Evolutionary conservation across 2,329 filamentous ascomycete species (phyloP).

Genomic region (Karstenula rhodostoma): DNA sequence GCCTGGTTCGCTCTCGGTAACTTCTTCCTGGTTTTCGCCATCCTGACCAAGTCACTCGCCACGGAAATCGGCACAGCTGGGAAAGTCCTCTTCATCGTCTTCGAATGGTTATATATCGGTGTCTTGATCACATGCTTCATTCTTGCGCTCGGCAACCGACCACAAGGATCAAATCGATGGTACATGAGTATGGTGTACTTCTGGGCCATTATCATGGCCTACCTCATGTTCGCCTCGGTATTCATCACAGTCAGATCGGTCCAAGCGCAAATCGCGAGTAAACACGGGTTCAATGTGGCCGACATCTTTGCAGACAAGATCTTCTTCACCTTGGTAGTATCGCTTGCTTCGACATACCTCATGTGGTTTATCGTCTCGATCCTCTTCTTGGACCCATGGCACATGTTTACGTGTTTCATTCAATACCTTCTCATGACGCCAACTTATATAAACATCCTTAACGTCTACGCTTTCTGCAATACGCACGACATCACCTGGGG

Average conservation of each 20-base stretch:
- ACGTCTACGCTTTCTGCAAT: slow-evolving; percentile 99
- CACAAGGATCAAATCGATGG: slow-evolving; percentile 89
- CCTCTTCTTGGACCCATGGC: slow-evolving; percentile 97
- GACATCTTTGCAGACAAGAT: slow-evolving; percentile 85
- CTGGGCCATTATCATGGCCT: slow-evolving; percentile 95
- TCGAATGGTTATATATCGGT: slow-evolving; percentile 95
- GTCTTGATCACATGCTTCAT: slow-evolving; percentile 95
- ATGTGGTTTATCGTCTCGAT: slow-evolving; percentile 92
- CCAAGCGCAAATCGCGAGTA: slow-evolving; percentile 68
- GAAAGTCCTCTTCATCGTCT: slow-evolving; percentile 83
- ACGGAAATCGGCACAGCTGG: slow-evolving; percentile 80
- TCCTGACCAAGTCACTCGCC: slow-evolving; percentile 87
- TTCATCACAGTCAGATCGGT: slow-evolving; percentile 93
- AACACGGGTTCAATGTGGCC: slow-evolving; percentile 72
- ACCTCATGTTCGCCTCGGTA: slow-evolving; percentile 89
- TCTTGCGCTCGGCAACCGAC: slow-evolving; percentile 90
- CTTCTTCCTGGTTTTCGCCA: slow-evolving; percentile 99
- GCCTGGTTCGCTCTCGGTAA: slow-evolving; percentile 98
- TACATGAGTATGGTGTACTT: slow-evolving; percentile 99
- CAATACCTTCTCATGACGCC: slow-evolving; percentile 96
- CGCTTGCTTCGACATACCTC: slow-evolving; percentile 88
- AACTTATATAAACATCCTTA: slow-evolving; percentile 97
- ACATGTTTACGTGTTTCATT: slow-evolving; percentile 93
- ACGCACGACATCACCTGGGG: slow-evolving; percentile 98
- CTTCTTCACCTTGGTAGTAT: slow-evolving; percentile 94